A percentile compares a stretch with the other conserved stretches of the same genome.
These are phyloP conservation scores for Gaillardinia entomophila DNA, from an alignment of 805 yeast species.

Conservation along the genomic window DNA sequence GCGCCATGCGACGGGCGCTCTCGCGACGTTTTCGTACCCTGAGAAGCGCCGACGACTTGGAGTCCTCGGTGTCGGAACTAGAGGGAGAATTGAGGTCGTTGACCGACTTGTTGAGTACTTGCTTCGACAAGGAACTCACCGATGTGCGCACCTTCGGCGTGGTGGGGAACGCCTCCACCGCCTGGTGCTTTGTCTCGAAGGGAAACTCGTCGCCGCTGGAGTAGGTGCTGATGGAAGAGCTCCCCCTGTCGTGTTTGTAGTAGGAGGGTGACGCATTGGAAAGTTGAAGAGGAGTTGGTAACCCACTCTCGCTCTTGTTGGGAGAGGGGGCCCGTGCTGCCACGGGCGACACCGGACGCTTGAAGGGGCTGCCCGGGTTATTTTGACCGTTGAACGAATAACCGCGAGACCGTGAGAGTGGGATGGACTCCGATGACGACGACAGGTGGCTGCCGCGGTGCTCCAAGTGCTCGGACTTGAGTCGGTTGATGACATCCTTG, in stretches of 20 bases:
- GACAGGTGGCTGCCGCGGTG: constrained; percentile 46
- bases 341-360: constrained; percentile 44
- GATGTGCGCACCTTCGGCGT: constrained; percentile 14
- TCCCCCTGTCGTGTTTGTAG: constrained; percentile 25
- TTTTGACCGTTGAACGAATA: constrained; percentile 20
- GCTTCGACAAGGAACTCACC: constrained; percentile 20
- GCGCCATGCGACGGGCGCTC: constrained; percentile 31
- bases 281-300: constrained; percentile 12
- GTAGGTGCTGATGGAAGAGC: constrained; percentile 24
- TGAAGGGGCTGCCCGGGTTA: constrained; percentile 32
- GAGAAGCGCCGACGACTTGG: constrained; percentile 42
- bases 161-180: constrained; percentile 1
- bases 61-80: constrained; percentile 64
- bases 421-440: constrained; percentile 42
- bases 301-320: constrained; percentile 7
- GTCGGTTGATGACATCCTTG: constrained; percentile 82
- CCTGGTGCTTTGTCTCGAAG: constrained; percentile 8
- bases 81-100: constrained; percentile 37
- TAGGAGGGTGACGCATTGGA: constrained; percentile 4
- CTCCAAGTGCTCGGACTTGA: constrained; percentile 77
- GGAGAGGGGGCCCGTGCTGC: constrained; percentile 23
- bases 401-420: constrained; percentile 31
- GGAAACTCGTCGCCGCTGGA: constrained; percentile 26
- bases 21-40: constrained; percentile 52
- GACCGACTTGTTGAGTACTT: constrained; percentile 2